Percentiles rank a stretch among this genome's conserved stretches.
phyloP scores from a whole-genome alignment of 1,139 yeast species.

The Pichia sp. region DNA sequence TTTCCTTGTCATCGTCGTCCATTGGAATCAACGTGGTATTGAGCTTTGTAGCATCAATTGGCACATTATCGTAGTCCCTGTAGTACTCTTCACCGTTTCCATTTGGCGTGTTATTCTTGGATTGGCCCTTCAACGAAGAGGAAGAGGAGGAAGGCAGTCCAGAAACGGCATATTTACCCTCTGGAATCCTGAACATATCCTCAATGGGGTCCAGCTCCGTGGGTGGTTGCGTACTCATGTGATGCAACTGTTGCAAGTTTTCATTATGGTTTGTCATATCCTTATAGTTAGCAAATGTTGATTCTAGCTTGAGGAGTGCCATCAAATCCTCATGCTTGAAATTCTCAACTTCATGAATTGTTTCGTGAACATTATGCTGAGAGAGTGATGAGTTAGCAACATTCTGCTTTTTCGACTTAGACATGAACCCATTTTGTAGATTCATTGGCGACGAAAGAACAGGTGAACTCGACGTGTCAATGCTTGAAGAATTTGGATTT shows the following conservation, averaged over 20 bases:
- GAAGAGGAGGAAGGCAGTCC: constrained; percentile 1
- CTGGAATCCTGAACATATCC: constrained; percentile 13
- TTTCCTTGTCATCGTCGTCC: constrained; percentile 33
- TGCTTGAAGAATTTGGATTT: constrained; percentile 4
- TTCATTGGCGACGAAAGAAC: constrained; percentile 14
- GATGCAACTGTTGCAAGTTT: neutral
- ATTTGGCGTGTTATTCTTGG: constrained; percentile 18
- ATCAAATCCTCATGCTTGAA: constrained; percentile 7
- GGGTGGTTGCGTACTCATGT: constrained; percentile 16
- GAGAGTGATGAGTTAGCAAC: neutral
- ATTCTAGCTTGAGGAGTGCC: constrained; percentile 12
- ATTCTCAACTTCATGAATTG: constrained; percentile 3
- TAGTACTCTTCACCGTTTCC: constrained; percentile 13
- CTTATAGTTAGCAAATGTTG: constrained; percentile 8
- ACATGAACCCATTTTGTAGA: constrained; percentile 11
- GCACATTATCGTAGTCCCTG: constrained; percentile 25
- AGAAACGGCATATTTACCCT: neutral
- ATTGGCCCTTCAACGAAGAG: constrained; percentile 5
- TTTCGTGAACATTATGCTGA: neutral
- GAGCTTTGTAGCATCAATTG: constrained; percentile 31
- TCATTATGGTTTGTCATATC: neutral
- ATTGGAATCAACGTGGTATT: constrained; percentile 33
- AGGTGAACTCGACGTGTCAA: constrained; percentile 15
- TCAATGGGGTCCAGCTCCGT: constrained; percentile 31
- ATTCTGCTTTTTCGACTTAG: constrained; percentile 4